Percentiles rank a stretch among this genome's conserved stretches.
phyloP scores from a whole-genome alignment of 495 filamentous ascomycete species.

The Letharia columbiana region DNA sequence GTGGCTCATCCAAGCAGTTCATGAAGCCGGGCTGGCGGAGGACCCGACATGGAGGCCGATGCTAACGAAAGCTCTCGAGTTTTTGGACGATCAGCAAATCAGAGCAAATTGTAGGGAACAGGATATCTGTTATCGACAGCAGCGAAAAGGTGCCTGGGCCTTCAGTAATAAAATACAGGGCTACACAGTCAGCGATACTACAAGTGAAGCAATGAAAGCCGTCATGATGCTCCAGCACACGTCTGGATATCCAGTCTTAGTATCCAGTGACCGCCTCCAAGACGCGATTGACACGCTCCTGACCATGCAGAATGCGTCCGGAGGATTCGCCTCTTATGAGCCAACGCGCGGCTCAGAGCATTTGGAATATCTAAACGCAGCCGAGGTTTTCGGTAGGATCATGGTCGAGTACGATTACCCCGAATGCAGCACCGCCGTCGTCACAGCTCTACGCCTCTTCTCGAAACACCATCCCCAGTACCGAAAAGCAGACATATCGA shows the following conservation, averaged over 20 bases:
- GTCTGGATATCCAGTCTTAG: conserved; percentile 62
- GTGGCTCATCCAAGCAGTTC: conserved; percentile 73
- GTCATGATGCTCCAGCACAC: conserved; percentile 77
- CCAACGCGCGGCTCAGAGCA: conserved; percentile 64
- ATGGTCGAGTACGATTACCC: conserved; percentile 99
- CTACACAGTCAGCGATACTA: conserved; percentile 91
- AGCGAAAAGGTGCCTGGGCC: conserved; percentile 87
- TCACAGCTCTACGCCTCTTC: conserved; percentile 83
- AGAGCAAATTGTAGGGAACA: conserved; percentile 74
- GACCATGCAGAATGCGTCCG: conserved; percentile 82
- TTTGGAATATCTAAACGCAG: conserved; percentile 82
- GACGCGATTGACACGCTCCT: conserved; percentile 86
- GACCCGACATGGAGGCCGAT: conserved; percentile 74
- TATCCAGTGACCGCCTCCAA: conserved; percentile 66
- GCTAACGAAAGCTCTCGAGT: conserved; percentile 74
- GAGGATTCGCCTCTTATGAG: conserved; percentile 89
- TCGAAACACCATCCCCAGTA: conserved; percentile 69
- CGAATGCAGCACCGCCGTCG: conserved; percentile 91
- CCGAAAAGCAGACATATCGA: conserved; percentile 62
- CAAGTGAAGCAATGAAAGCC: conserved; percentile 81
- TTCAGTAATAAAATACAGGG: conserved; percentile 89
- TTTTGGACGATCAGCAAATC: conserved; percentile 87
- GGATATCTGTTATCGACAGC: conserved; percentile 79
- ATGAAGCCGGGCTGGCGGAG: conserved; percentile 68
- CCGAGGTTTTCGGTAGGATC: conserved; percentile 92